These are phyloP conservation scores for Marasmius fiardii DNA, from an alignment of 1,284 basidiomycete genomes.

Conservation along the genomic window DNA sequence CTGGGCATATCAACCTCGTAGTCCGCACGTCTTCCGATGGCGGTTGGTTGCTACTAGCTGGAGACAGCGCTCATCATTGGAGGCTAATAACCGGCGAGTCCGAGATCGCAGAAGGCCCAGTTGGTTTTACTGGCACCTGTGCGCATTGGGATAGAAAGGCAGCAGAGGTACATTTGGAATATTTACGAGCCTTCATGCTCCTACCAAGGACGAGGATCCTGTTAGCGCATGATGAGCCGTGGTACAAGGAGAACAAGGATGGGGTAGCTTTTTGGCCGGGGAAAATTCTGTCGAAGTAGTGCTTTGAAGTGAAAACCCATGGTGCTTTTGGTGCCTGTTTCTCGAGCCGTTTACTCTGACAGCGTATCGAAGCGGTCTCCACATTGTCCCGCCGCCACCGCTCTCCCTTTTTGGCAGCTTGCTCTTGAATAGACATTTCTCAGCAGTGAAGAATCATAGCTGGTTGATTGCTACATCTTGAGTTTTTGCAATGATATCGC, in stretches of 20 bases:
- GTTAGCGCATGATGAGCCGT: constrained; percentile 49
- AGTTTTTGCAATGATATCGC: no score
- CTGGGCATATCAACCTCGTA: constrained; percentile 51
- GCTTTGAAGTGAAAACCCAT: not conserved
- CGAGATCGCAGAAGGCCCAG: constrained; percentile 30
- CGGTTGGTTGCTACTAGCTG: constrained; percentile 53
- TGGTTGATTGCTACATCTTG: no score
- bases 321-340: no score
- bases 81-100: constrained; percentile 44
- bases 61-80: constrained; percentile 54
- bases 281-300: not conserved
- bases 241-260: constrained; percentile 47
- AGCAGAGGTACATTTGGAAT: constrained; percentile 38
- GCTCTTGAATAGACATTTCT: no score
- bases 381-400: no score
- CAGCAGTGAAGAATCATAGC: no score
- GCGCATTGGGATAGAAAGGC: constrained; percentile 39
- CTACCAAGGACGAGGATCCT: constrained; percentile 41
- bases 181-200: constrained; percentile 34
- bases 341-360: no score
- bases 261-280: constrained; percentile 4
- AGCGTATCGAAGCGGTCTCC: no score
- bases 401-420: no score
- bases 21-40: constrained; percentile 53
- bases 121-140: constrained; percentile 25